Percentiles rank a stretch among this genome's conserved stretches.
Evolutionary conservation across 805 yeast species (phyloP).

Genomic region (Cyberlindnera bimundalis): DNA sequence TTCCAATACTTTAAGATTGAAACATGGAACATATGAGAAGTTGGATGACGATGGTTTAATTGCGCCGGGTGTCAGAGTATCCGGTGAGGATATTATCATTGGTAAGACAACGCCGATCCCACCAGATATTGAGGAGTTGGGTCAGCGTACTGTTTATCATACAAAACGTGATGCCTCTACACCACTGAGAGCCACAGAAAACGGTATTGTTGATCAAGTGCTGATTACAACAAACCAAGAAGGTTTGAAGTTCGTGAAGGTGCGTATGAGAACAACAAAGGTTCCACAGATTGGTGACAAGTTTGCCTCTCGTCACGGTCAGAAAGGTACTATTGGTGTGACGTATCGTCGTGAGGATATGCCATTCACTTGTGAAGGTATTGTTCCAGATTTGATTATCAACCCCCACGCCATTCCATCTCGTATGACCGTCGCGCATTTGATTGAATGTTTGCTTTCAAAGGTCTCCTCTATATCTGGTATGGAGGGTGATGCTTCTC

Average conservation of each 20-base stretch:
- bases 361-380: conserved; percentile 95
- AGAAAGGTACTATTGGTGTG: conserved; percentile 99
- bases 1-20: conserved; percentile 89
- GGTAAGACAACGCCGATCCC: conserved; percentile 99
- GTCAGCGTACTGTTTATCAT: conserved; percentile 97
- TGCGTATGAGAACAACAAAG: conserved; percentile 98
- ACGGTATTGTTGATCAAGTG: conserved; percentile 98
- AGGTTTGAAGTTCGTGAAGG: conserved; percentile 96
- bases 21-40: conserved; percentile 97
- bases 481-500: conserved; percentile 98
- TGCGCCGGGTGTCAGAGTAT: conserved; percentile 97
- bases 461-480: conserved; percentile 95
- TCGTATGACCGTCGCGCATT: conserved; percentile 99
- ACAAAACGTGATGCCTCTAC: conserved; percentile 99
- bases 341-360: conserved; percentile 98
- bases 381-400: conserved; percentile 95
- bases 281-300: conserved; percentile 99
- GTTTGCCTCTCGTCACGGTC: conserved; percentile 99
- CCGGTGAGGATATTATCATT: conserved; percentile 97
- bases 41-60: conserved; percentile 97
- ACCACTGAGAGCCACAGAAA: conserved; percentile 93
- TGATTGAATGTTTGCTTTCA: conserved; percentile 94
- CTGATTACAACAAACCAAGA: conserved; percentile 96
- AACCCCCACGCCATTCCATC: conserved; percentile 99
- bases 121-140: conserved; percentile 98